These are phyloP conservation scores for Fusarium tricinctum DNA, from an alignment of 2,329 filamentous ascomycete genomes.

Conservation along the genomic window DNA sequence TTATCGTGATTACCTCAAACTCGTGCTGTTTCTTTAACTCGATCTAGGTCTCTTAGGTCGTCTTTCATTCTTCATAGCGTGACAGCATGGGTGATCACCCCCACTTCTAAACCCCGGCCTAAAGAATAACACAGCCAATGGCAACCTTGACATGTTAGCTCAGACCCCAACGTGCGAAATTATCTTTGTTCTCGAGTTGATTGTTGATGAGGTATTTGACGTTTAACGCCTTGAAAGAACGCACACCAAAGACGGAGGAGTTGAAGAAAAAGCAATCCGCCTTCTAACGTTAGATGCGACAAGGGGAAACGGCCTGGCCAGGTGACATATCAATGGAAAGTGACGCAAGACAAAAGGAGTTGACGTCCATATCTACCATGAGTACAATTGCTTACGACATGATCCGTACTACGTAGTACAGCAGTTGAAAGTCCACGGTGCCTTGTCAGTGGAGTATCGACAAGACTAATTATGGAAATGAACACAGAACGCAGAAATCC, in stretches of 20 bases:
- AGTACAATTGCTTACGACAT: not conserved
- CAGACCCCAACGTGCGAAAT: slow-evolving; percentile 47
- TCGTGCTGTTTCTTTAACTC: slow-evolving; percentile 26
- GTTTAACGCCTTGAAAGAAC: slow-evolving; percentile 1
- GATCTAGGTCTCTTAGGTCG: slow-evolving; percentile 3
- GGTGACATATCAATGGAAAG: not conserved
- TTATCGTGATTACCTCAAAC: slow-evolving; percentile 17
- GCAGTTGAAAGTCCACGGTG: not conserved
- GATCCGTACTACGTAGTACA: too few relatives aligned
- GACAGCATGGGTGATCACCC: slow-evolving; percentile 22
- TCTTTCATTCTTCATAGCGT: slow-evolving; percentile 23
- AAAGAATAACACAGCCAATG: slow-evolving; percentile 38
- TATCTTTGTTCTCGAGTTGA: slow-evolving; percentile 39
- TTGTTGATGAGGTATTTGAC: slow-evolving; percentile 27
- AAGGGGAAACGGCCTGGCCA: slow-evolving; percentile 1
- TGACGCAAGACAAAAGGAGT: not conserved
- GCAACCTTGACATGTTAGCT: slow-evolving; percentile 6
- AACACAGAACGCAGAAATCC: slow-evolving; percentile 8
- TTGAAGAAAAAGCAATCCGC: slow-evolving; percentile 26
- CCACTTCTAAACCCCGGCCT: slow-evolving; percentile 30
- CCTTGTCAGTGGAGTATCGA: not conserved
- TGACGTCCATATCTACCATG: not conserved
- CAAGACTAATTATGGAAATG: slow-evolving; percentile 26
- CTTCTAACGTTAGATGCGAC: slow-evolving; percentile 15
- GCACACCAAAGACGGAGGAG: slow-evolving; percentile 1